Evolutionary conservation across 2,329 filamentous ascomycete genomes (phyloP), one percentile per base, ranked within the genome.

Genomic region (Aspergillus pseudonomiae): DNA sequence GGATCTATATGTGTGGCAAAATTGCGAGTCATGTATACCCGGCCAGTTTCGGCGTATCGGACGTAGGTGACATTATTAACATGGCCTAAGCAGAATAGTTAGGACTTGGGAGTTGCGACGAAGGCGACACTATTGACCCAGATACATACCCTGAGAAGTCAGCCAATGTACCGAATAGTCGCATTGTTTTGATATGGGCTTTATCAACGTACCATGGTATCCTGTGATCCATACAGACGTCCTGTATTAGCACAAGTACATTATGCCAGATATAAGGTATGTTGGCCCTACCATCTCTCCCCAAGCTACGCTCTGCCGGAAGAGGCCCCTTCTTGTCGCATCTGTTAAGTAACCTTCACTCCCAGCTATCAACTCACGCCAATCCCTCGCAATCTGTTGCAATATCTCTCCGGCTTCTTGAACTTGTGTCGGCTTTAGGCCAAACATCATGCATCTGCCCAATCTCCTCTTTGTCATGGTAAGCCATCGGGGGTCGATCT

Each of bases 11-110:
- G 79, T 2, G 83, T 79, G 5, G 88, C 90, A 69, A 92, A 89
- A 72, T 93, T 90, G 62, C 84, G 83, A 30, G 89, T 84, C 90
- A 91, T 96, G 71, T 93, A 92, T 36, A 94, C 86, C 41, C 94
- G 86, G 4, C 89, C 89, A 6, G 90, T 89, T 76, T 97, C 94
- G 41, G 93, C 93, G 76, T 92, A 96, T 65, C 91, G 86, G 70
- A 91, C 89, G 77, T 96, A 96, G 68, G 86, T 87, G 66, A 94
- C 89, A 71, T 96, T 96, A 76, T 96, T 97, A 56, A 97, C 90
- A 77, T 97, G 93, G 56, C 88, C 87, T 88, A 81, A 39, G 34
- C 24, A 50, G 60, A 48, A 19, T 36, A 10, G 43, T 11, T n/a
- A 26, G 16, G 34, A 50, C 28, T 68, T 57, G 59, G 62, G 28